Conservation (phyloP, 2,329 filamentous ascomycete species). For the Trichoderma sp. region DNA sequence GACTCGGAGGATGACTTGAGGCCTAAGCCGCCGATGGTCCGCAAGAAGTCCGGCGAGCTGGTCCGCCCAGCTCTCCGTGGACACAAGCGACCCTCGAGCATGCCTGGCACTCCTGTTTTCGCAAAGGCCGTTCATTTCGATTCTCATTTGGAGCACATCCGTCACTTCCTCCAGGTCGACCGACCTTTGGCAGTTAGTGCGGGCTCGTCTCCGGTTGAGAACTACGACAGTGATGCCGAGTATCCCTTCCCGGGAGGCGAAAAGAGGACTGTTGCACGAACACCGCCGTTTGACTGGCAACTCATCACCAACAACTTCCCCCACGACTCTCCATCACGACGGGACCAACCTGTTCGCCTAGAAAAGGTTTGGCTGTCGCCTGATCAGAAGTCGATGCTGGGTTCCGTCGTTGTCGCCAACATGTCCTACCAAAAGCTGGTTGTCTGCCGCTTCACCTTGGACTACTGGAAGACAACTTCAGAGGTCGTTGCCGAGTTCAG, state of each 20-base stretch:
- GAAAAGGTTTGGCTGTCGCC: constrained; percentile 84
- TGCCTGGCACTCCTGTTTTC: constrained; percentile 95
- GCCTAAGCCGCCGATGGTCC: constrained; percentile 84
- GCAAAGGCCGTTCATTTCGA: constrained; percentile 99
- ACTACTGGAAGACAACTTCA: constrained; percentile 98
- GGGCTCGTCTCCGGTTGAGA: constrained; percentile 85
- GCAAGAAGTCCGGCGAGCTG: constrained; percentile 97
- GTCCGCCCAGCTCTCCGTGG: constrained; percentile 87
- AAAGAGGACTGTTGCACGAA: constrained; percentile 35
- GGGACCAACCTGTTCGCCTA: constrained; percentile 67
- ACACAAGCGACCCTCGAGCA: constrained; percentile 81
- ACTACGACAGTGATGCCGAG: constrained; percentile 81
- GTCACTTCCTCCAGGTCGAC: constrained; percentile 93
- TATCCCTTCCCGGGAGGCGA: constrained; percentile 74
- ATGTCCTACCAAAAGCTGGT: constrained; percentile 86
- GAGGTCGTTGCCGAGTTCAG: constrained; percentile 89
- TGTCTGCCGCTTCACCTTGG: constrained; percentile 89
- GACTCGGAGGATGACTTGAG: constrained; percentile 61
- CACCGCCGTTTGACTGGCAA: constrained; percentile 76
- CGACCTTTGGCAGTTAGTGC: constrained; percentile 94
- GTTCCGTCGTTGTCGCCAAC: constrained; percentile 82
- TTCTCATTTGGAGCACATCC: constrained; percentile 90
- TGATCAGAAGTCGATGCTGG: constrained; percentile 84
- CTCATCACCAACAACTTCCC: constrained; percentile 84
- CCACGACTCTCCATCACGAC: constrained; percentile 49